Conservation (phyloP, 495 filamentous ascomycete species). For the Trypethelium eluteriae region DNA sequence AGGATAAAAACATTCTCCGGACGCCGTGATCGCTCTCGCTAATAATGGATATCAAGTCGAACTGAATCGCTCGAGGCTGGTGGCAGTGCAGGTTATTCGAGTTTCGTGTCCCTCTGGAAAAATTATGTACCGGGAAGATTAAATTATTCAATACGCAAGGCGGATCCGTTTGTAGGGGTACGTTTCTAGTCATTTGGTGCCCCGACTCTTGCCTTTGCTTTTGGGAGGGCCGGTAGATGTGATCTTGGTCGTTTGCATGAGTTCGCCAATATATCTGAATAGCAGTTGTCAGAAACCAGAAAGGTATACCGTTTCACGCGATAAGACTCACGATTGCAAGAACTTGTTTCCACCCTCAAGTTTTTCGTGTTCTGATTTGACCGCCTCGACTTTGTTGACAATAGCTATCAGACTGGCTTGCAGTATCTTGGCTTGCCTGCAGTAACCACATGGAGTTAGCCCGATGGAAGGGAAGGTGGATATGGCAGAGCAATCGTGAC, state of each 20-base stretch:
- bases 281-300: conserved; percentile 11
- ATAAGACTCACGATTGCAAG: conserved; percentile 52
- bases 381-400: conserved; percentile 87
- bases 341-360: conserved; percentile 92
- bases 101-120: background rate
- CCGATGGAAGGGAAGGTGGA: background rate
- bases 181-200: conserved; percentile 13
- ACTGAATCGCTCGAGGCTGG: background rate
- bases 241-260: conserved; percentile 76
- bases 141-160: background rate
- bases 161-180: background rate
- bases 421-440: conserved; percentile 78
- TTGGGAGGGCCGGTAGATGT: conserved; percentile 47
- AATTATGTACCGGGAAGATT: background rate
- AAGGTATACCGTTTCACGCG: background rate
- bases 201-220: conserved; percentile 34
- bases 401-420: conserved; percentile 82
- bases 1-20: background rate
- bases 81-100: background rate
- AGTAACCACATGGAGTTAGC: conserved; percentile 9
- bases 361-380: conserved; percentile 88
- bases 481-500: background rate
- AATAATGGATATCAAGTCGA: background rate
- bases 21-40: conserved; percentile 4
- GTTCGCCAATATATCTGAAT: conserved; percentile 57